These are phyloP conservation scores for Tripterygium wilfordii DNA, from an alignment of 177 flowering plant genomes.

Conservation along the genomic window DNA sequence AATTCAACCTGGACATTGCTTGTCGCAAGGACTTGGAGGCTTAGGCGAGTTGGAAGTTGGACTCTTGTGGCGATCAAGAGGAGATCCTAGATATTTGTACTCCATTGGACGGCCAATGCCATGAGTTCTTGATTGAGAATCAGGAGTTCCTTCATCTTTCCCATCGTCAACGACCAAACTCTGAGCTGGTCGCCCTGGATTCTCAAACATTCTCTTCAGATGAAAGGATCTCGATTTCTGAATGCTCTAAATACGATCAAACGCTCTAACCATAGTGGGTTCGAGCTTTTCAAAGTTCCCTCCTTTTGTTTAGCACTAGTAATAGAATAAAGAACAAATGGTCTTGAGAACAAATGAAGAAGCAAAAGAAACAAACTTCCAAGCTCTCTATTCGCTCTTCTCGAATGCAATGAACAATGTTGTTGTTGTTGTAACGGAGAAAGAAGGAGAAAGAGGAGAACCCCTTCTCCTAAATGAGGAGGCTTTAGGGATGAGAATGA, in stretches of 20 bases:
- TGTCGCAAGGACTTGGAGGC: conserved; percentile 4
- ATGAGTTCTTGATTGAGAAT: conserved; percentile 14
- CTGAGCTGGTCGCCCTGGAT: conserved; percentile 25
- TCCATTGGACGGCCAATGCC: conserved; percentile 15
- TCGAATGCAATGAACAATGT: too few relatives aligned
- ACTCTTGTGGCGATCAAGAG: conserved; percentile 10
- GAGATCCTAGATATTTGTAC: conserved; percentile 17
- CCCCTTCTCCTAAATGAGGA: conserved; percentile 5
- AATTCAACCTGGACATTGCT: conserved; percentile 24
- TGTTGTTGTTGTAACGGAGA: background rate
- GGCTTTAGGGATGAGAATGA: background rate
- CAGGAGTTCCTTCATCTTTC: conserved; percentile 8
- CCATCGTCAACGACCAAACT: conserved; percentile 22
- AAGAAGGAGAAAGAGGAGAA: background rate
- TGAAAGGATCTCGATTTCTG: conserved; percentile 31
- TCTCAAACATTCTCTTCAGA: conserved; percentile 31
- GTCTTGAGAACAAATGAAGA: background rate
- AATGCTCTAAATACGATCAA: conserved; percentile 18
- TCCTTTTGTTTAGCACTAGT: conserved; percentile 4
- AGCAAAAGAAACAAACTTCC: background rate
- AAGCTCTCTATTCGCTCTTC: background rate
- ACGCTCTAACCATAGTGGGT: conserved; percentile 38
- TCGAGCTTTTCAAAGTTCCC: background rate
- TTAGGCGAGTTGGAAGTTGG: conserved; percentile 19
- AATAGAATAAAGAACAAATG: background rate